Conservation (phyloP, 192 early-diverging fungal genomes). For the Thamnidium elegans region DNA sequence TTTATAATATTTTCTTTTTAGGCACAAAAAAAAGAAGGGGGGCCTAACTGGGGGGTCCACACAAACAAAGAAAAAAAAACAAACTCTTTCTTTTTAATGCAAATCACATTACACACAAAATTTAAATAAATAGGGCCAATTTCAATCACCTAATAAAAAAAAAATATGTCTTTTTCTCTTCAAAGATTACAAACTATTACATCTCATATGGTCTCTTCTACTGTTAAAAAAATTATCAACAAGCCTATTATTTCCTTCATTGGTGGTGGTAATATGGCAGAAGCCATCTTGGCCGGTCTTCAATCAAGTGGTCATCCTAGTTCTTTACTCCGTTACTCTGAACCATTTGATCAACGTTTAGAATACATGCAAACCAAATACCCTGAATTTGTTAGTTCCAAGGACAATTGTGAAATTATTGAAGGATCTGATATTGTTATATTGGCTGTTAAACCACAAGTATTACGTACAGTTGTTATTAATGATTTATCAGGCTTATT, state of each 20-base stretch:
- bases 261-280: slow-evolving; percentile 96
- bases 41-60: no score
- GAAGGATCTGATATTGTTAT: slow-evolving; percentile 73
- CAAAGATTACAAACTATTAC: slow-evolving; percentile 9
- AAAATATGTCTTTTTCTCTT: slow-evolving; percentile 12
- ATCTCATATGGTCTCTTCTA: slow-evolving; percentile 15
- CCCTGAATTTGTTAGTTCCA: slow-evolving; percentile 53
- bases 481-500: slow-evolving; percentile 42
- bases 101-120: not conserved
- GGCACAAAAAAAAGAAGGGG: no score
- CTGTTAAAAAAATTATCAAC: not conserved
- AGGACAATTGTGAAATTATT: slow-evolving; percentile 62
- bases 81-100: not conserved
- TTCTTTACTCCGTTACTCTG: slow-evolving; percentile 72
- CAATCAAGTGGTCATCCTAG: slow-evolving; percentile 69
- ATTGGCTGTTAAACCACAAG: slow-evolving; percentile 91
- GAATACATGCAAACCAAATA: slow-evolving; percentile 64
- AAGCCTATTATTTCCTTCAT: slow-evolving; percentile 61
- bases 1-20: no score
- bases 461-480: slow-evolving; percentile 66
- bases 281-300: slow-evolving; percentile 88
- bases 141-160: no score
- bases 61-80: no score
- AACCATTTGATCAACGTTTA: slow-evolving; percentile 66
- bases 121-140: not conserved